Percentiles rank a stretch among this genome's conserved stretches.
Evolutionary conservation across 352 stramenopile genomes (phyloP).

Genomic region (Pythium vanterpoolii): DNA sequence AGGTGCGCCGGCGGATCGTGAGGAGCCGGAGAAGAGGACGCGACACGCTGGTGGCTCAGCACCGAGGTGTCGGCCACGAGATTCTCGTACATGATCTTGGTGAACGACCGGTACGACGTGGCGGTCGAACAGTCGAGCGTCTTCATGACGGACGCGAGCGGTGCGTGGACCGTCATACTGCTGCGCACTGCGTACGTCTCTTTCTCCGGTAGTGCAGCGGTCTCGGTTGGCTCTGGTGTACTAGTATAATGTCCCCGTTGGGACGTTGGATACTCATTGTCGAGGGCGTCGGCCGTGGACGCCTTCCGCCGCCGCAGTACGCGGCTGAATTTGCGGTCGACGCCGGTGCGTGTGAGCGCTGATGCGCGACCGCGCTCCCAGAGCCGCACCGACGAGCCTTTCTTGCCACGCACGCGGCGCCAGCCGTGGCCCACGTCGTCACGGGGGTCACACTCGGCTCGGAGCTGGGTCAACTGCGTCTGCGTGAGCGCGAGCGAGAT

Average conservation of each 20-base stretch:
- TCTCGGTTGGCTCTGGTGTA: not conserved
- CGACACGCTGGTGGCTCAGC: constrained; percentile 54
- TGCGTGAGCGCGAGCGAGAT: constrained; percentile 3
- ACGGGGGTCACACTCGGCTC: constrained; percentile 20
- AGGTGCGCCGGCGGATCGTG: constrained; percentile 7
- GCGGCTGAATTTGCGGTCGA: not conserved
- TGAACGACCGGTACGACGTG: constrained; percentile 64
- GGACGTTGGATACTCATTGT: not conserved
- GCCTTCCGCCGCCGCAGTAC: not conserved
- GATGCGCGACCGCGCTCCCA: constrained; percentile 49
- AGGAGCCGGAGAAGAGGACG: not conserved
- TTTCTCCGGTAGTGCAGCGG: not conserved
- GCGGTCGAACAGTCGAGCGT: constrained; percentile 52
- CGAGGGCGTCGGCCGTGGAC: not conserved
- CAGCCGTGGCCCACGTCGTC: constrained; percentile 16
- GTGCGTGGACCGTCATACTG: constrained; percentile 48
- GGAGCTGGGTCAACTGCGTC: constrained; percentile 19
- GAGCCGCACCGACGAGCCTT: constrained; percentile 33
- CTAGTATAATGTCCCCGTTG: too few relatives aligned
- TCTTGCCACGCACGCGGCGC: constrained; percentile 26
- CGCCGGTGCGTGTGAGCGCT: constrained; percentile 8
- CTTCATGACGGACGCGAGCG: constrained; percentile 54
- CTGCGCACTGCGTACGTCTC: constrained; percentile 54
- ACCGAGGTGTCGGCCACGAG: constrained; percentile 69
- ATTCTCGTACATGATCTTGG: constrained; percentile 69